Base-by-base conservation (phyloP, 179 eudicot genomes). In the Gypsophila paniculata region DNA sequence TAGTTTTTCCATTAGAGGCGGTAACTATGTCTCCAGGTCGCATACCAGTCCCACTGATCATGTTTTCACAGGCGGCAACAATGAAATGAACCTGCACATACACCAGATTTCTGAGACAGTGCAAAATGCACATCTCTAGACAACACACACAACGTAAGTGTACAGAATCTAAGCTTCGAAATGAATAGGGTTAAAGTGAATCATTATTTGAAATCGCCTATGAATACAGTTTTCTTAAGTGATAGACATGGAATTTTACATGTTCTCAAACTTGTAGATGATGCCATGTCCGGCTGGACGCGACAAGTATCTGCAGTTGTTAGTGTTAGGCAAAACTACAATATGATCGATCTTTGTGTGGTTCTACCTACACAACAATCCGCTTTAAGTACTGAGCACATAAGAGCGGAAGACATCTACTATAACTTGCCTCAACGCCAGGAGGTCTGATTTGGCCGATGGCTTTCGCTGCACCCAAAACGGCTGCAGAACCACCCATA, bases 401-500 rank as follows among this genome's bases (percentile, higher is more conserved):
- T 2, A 75, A 49, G 19, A 58, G 22, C n/a, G 70, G 9, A 3
- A 60, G 0, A 22, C 15, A 36, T 58, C 9, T 55, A 44, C 6
- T 34, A 69, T 22, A 9, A 71, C 78, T 83, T 76, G 84, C 99
- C 96, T 94, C 99, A 60, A 94, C 99, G 77, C 99, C 99, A 61
- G 87, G 78, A 69, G 97, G 99, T 74, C 88, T 94, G 69, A 94
- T 94, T 86, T 91, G 96, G 77, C 88, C 97, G 74, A 94, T 88
- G 78, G 97, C 96, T 85, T 94, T 94, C 32, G 99, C 99, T 69
- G 98, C 96, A 75, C 97, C 98, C 18, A 93, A 74, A 49, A 91
- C 97, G 61, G 97, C 99, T 18, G 99, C 99, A 63, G 99, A 85
- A 53, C 97, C 99, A 64, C 99, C 97, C 99, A 94, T 91, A 75